Base-by-base conservation (phyloP, 192 early-diverging fungal genomes). In the Coemansia sp. region DNA sequence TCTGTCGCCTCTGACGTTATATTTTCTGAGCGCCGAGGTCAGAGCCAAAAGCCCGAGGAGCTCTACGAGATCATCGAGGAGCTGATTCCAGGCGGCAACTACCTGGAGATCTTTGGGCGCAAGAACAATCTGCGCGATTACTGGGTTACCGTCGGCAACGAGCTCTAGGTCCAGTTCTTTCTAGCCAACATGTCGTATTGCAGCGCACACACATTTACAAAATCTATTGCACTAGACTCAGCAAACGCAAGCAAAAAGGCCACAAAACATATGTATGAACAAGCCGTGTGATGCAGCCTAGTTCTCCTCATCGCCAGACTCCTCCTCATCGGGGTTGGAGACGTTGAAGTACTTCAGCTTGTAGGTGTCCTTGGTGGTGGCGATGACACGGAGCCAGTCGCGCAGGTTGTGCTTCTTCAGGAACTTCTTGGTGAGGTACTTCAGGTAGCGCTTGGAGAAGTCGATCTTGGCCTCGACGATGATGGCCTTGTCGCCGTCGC, bases 401-500 rank as follows among this genome's bases (percentile, higher is more conserved):
- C 93, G 90, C 83, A 99, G 90, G 80, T 90, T 87, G 88, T 97
- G 84, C 92, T 99, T 95, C 93, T 99, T 99, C 83, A 99, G 86
- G 91, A 94, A 99, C 88, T 95, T 95, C 91, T 99, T 99, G 85
- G 97, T 93, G 56, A 99, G 89, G 90, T 99, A 99, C 91, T 99
- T 99, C 83, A 98, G 82, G 91, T 99, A 99, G 68, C 95, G 91
- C 90, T 99, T 99, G 76, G 95, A 89, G 84, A 98, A 92, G 58
- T 84, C 82, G 58, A 81, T 82, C 82, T 82, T 84, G 74, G 87
- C 82, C 67, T 86, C 84, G 67, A 95, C 87, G 62, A 91, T 88
- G 70, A 98, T 82, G 75, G 84, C 87, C 75, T 81, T 69, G 62
- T 87, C 86, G 66, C 76, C 81, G 53, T 74, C 74, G 73, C 92